These are phyloP conservation scores for Backusella psychrophila DNA, from an alignment of 192 early-diverging fungal species.

Conservation along the genomic window DNA sequence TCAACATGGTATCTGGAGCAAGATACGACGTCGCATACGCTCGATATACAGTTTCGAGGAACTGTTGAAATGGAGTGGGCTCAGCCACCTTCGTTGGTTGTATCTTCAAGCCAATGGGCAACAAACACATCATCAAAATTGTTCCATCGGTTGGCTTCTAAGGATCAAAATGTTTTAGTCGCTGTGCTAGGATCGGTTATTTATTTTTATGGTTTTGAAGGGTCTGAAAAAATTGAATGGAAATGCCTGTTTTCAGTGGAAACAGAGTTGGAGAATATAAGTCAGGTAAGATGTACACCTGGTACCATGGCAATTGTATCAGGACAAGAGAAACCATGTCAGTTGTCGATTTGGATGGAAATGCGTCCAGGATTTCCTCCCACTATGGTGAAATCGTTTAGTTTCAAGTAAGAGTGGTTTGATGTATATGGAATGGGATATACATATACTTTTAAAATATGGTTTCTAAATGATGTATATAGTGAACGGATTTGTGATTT, in stretches of 20 bases:
- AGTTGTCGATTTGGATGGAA: constrained; percentile 29
- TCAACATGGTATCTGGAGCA: constrained; percentile 13
- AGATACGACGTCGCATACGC: neutral
- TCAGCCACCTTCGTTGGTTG: neutral
- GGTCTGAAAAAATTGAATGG: neutral
- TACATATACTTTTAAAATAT: neutral
- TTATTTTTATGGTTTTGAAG: constrained; percentile 10
- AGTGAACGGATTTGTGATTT: constrained; percentile 55
- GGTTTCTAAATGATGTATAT: neutral
- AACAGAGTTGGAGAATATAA: neutral
- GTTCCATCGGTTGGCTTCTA: neutral
- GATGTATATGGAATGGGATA: neutral
- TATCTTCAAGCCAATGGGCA: constrained; percentile 3
- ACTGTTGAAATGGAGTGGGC: neutral
- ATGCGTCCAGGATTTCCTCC: constrained; percentile 19
- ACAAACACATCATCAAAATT: constrained; percentile 10
- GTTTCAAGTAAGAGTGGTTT: constrained; percentile 18
- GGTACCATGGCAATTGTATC: neutral
- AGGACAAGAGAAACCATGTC: neutral
- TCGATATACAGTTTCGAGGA: neutral
- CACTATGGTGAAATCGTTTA: neutral
- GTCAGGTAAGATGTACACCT: neutral
- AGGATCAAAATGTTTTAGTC: neutral
- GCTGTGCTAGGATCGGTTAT: neutral
- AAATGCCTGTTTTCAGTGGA: constrained; percentile 7